Percentiles rank a stretch among this genome's conserved stretches.
These are phyloP conservation scores for Quercus tomentella DNA, from an alignment of 331 rosid genomes.

Conservation along the genomic window DNA sequence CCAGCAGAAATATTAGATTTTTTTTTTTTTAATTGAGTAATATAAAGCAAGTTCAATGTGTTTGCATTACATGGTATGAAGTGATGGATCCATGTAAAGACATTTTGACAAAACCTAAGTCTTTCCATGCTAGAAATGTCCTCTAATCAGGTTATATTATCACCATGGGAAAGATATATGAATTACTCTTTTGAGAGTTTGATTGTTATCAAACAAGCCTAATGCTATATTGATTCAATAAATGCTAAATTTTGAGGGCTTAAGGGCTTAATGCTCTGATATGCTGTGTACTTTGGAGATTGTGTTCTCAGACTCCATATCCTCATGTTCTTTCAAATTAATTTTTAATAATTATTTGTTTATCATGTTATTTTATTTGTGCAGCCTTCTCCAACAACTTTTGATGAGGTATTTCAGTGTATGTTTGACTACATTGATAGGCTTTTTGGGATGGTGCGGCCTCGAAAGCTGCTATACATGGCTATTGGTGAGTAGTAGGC, in stretches of 20 bases:
- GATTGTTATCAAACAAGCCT: not conserved
- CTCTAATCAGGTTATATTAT: not conserved
- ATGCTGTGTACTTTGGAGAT: not conserved
- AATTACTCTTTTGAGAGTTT: not conserved
- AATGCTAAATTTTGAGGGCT: not conserved
- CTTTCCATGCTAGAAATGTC: not conserved
- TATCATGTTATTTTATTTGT: not conserved
- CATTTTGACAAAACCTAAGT: not conserved
- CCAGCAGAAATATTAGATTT: not conserved
- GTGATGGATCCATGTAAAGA: not conserved
- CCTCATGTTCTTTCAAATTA: not conserved
- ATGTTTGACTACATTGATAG: conserved; percentile 97
- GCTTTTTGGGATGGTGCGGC: conserved; percentile 87
- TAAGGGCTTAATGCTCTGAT: not conserved
- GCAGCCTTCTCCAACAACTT: conserved; percentile 92
- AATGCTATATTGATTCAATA: not conserved
- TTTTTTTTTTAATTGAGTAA: not conserved
- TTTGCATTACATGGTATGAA: not conserved
- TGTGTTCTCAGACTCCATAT: not conserved
- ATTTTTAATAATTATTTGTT: not conserved
- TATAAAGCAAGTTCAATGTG: not conserved
- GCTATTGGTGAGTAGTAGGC: conserved; percentile 79
- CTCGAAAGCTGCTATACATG: conserved; percentile 90
- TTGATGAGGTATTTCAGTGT: conserved; percentile 81
- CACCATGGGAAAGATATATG: no score